Percentiles rank a stretch among this genome's conserved stretches.
phyloP scores from a whole-genome alignment of 2,329 filamentous ascomycete species.

The Huntiella bhutanensis region DNA sequence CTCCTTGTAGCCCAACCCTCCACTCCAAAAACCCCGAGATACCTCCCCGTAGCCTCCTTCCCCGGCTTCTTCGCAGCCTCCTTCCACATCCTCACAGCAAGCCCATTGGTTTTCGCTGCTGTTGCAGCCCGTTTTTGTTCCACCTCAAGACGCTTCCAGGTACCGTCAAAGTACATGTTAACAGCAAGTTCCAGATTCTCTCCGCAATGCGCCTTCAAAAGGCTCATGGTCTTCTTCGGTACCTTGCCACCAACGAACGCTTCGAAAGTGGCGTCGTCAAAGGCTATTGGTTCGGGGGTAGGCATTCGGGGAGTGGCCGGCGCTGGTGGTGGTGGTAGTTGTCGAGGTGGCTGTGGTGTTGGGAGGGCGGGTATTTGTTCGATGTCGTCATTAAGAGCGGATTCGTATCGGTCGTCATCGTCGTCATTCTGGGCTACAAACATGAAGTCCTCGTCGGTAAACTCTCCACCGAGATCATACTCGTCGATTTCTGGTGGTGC shows the following conservation, averaged over 20 bases:
- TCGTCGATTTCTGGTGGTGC: background rate
- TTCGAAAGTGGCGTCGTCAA: conserved; percentile 40
- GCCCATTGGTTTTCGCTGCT: background rate
- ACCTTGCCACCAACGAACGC: conserved; percentile 40
- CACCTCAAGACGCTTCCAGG: conserved; percentile 24
- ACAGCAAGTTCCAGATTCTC: conserved; percentile 42
- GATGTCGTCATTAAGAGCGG: background rate
- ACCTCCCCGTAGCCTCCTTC: conserved; percentile 29
- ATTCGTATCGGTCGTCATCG: background rate
- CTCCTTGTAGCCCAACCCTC: conserved; percentile 84
- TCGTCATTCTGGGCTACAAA: conserved; percentile 1
- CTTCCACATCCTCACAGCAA: conserved; percentile 3
- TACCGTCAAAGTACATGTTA: conserved; percentile 53
- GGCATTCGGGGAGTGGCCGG: background rate
- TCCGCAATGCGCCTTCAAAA: conserved; percentile 35
- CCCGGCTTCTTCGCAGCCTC: conserved; percentile 8
- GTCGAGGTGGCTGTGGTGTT: background rate
- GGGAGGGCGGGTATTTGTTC: background rate
- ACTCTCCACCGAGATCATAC: background rate
- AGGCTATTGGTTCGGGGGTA: conserved; percentile 19
- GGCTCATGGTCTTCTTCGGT: conserved; percentile 25
- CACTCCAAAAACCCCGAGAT: conserved; percentile 81
- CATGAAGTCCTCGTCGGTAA: conserved; percentile 5
- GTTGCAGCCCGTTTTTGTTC: conserved; percentile 1
- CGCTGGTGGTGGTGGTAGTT: background rate